Base-by-base conservation (phyloP, 2,329 filamentous ascomycete species). In the Fusarium chaquense region DNA sequence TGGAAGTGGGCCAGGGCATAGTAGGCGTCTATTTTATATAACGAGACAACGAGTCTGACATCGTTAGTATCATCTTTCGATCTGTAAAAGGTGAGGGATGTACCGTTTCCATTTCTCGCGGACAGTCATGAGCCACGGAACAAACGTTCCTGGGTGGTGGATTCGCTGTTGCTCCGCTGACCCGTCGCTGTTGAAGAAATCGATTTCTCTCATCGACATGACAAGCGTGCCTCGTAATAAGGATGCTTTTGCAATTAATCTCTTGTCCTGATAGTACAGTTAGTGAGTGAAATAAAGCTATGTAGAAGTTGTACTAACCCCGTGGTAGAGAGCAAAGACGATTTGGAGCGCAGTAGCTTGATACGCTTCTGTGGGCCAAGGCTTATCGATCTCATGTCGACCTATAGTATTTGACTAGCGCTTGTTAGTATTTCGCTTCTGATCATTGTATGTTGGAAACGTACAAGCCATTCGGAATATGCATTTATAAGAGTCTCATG, bases 21-120 rank as follows among this genome's bases (percentile, higher is more conserved):
- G 32, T 80, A 82, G 0, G 73, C 52, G 59, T 83, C 82, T 28
- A 83, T 70, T 54, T 82, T 82, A 58, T 80, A 79, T 1, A 81
- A 64, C 28, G 71, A 75, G 3, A 73, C 43, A 3, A 78, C 76
- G 10, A 83, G 55, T 50, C 81, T 83, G 12, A 0, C 38, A 5
- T 13, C 0, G 24, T 70, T 20, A 72, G 47, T 16, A 22, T 18
- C 2, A 4, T 33, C 0, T 4, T 8, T 6, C 2, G 6, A 3
- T 2, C 15, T 6, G 12, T 9, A n/a, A 3, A 12, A 3, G 11
- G 3, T 5, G 3, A 8, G 4, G 24, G 3, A 4, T 32, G 47
- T 67, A 81, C 81, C 78, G 76, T 49, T 79, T 78, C 75, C 80
- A 80, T 9, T 75, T 68, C 40, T 81, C 80, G 1, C 70, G 60